Evolutionary conservation across 228 moss, liverwort and hornwort genomes (phyloP).

Genomic region (Sphagnum fallax): DNA sequence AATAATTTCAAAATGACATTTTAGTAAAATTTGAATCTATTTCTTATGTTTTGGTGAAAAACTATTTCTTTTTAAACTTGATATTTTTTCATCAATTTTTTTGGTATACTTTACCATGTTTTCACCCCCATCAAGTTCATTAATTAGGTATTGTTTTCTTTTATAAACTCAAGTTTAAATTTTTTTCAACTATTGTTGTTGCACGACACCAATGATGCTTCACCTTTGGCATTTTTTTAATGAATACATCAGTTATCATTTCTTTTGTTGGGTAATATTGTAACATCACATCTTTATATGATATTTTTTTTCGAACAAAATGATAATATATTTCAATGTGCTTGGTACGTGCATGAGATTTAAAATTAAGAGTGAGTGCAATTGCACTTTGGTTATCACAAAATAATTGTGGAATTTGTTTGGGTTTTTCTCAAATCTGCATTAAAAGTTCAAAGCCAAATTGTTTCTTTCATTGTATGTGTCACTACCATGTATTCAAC

Average conservation of each 20-base stretch:
- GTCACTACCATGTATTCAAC: conserved; percentile 1
- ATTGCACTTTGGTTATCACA: neutral
- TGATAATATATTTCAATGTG: neutral
- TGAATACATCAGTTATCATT: neutral
- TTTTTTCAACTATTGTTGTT: neutral
- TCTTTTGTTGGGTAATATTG: neutral
- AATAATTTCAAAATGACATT: too few species aligned
- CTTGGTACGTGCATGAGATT: neutral
- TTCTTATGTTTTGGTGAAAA: too few species aligned
- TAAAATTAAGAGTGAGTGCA: neutral
- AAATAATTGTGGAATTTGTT: neutral
- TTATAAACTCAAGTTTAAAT: neutral
- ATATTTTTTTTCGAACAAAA: neutral
- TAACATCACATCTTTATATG: neutral
- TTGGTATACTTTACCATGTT: too few species aligned
- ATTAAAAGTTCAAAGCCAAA: neutral
- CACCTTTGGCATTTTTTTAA: neutral
- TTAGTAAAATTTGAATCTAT: too few species aligned
- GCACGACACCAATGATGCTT: neutral
- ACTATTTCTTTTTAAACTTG: too few species aligned
- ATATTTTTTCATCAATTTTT: too few species aligned
- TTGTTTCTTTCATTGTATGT: neutral
- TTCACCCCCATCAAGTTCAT: neutral
- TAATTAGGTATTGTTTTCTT: neutral
- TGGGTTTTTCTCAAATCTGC: neutral